phyloP scores from a whole-genome alignment of 2,329 filamentous ascomycete genomes.

The Ophiosphaerella herpotricha region DNA sequence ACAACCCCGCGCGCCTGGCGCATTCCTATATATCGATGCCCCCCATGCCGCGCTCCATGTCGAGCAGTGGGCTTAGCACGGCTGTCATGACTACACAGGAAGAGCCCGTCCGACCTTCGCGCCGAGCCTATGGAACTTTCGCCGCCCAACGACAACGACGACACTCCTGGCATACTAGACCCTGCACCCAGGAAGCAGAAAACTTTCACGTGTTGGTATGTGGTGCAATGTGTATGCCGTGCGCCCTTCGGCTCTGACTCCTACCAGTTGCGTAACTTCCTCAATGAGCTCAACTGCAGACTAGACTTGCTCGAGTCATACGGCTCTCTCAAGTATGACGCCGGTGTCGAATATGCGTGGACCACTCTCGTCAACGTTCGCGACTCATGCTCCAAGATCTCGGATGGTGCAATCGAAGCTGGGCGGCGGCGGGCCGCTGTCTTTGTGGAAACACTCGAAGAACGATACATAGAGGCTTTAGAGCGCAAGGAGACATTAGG shows the following conservation, averaged over 20 bases:
- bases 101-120: conserved; percentile 45
- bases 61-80: conserved; percentile 31
- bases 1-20: conserved; percentile 20
- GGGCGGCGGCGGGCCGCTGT: conserved; percentile 83
- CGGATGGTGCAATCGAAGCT: conserved; percentile 85
- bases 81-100: conserved; percentile 48
- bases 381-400: conserved; percentile 85
- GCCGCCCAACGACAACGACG: conserved; percentile 46
- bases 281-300: conserved; percentile 83
- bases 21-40: conserved; percentile 25
- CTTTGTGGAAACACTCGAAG: conserved; percentile 90
- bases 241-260: conserved; percentile 18
- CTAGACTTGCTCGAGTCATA: conserved; percentile 89
- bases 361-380: conserved; percentile 84
- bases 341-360: conserved; percentile 82
- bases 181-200: conserved; percentile 53
- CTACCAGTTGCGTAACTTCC: conserved; percentile 72
- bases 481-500: conserved; percentile 84
- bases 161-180: conserved; percentile 53
- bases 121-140: conserved; percentile 45
- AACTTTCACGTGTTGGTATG: conserved; percentile 52
- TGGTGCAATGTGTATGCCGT: not conserved
- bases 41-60: conserved; percentile 29
- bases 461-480: conserved; percentile 83
- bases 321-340: conserved; percentile 80